Conservation (phyloP, 1,139 yeast genomes). For the Pichia kudriavzevii region DNA sequence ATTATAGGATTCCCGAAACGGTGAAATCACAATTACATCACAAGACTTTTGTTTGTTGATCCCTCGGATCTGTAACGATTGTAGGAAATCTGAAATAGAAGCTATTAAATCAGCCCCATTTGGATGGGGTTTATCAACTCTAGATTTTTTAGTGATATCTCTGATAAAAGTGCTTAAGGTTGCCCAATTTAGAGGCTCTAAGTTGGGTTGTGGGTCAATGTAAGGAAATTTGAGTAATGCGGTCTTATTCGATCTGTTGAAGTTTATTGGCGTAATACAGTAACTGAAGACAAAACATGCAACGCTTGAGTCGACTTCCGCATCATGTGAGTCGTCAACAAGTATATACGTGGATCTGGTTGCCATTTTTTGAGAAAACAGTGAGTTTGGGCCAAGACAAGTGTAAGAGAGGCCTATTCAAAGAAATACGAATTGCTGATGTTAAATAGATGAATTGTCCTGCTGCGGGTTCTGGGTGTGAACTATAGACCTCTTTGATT, state of each 20-base stretch:
- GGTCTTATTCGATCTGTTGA: slow-evolving; percentile 9
- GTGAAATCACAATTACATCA: slow-evolving; percentile 7
- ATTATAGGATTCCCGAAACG: slow-evolving; percentile 4
- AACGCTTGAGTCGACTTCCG: background rate
- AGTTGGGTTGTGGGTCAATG: background rate
- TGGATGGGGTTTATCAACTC: background rate
- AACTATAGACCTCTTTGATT: no score
- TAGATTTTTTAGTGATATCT: background rate
- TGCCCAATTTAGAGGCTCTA: slow-evolving; percentile 8
- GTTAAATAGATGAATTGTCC: no score
- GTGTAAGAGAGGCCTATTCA: no score
- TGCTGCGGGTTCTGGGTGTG: no score
- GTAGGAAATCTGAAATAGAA: slow-evolving; percentile 4
- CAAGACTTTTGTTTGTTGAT: slow-evolving; percentile 2
- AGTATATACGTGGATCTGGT: slow-evolving; percentile 7
- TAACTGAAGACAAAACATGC: slow-evolving; percentile 9
- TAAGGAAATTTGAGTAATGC: slow-evolving; percentile 5
- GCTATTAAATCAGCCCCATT: background rate
- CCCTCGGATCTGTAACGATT: background rate
- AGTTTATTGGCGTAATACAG: slow-evolving; percentile 5
- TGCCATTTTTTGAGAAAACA: no score
- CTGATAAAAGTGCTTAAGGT: slow-evolving; percentile 1
- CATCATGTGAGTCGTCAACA: slow-evolving; percentile 5
- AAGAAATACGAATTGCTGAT: no score
- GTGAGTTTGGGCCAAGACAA: no score